phyloP scores from a whole-genome alignment of 257 asterid species.

The Fraxinus quadrangulata region DNA sequence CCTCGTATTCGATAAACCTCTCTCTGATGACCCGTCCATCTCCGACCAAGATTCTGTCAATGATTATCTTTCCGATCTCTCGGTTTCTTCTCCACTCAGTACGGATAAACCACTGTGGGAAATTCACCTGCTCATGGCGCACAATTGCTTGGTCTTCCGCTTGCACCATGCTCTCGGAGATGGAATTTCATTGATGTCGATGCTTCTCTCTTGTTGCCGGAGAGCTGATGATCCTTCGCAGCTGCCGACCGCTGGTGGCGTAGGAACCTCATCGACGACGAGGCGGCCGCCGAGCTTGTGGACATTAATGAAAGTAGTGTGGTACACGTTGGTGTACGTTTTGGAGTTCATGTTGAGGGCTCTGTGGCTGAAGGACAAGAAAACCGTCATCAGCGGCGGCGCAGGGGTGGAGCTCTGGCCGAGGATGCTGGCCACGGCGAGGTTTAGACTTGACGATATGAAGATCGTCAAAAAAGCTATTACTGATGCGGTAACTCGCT shows the following conservation, averaged over 20 bases:
- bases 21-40: slow-evolving; percentile 31
- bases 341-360: slow-evolving; percentile 33
- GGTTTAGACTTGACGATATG: slow-evolving; percentile 51
- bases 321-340: slow-evolving; percentile 41
- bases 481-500: slow-evolving; percentile 38
- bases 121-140: slow-evolving; percentile 61
- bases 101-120: slow-evolving; percentile 79
- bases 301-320: slow-evolving; percentile 34
- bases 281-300: slow-evolving; percentile 29
- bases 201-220: slow-evolving; percentile 59
- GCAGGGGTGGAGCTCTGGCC: slow-evolving; percentile 62
- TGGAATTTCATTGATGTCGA: slow-evolving; percentile 67
- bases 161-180: slow-evolving; percentile 88
- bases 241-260: slow-evolving; percentile 33
- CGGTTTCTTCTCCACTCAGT: slow-evolving; percentile 55
- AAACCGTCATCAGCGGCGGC: slow-evolving; percentile 49
- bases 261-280: slow-evolving; percentile 28
- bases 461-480: slow-evolving; percentile 46
- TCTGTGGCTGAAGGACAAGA: slow-evolving; percentile 40
- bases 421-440: slow-evolving; percentile 51
- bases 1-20: slow-evolving; percentile 34
- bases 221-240: slow-evolving; percentile 47
- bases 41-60: slow-evolving; percentile 62
- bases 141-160: slow-evolving; percentile 51
- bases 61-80: slow-evolving; percentile 55